Percentiles rank a stretch among this genome's conserved stretches.
Evolutionary conservation across 441 rosid species (phyloP).

Genomic region (Lepidium campestre): DNA sequence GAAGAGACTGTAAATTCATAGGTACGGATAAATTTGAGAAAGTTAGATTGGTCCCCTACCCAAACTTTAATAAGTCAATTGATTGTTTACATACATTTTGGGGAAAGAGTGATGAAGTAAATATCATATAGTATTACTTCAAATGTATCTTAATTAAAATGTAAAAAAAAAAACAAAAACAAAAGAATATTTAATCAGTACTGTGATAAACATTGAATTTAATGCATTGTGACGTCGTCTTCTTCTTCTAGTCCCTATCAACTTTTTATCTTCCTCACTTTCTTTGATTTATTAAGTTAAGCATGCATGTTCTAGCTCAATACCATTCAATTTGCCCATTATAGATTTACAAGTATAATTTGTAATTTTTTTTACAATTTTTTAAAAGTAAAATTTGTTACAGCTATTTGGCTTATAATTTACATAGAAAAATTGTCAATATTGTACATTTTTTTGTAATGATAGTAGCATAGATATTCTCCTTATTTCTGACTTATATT

Average conservation of each 20-base stretch:
- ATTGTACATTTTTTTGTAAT: neutral
- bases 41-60: slow-evolving; percentile 22
- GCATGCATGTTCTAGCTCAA: slow-evolving; percentile 18
- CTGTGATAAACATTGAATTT: slow-evolving; percentile 19
- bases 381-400: neutral
- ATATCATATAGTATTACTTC: neutral
- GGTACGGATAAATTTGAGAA: slow-evolving; percentile 4
- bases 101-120: slow-evolving; percentile 27
- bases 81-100: slow-evolving; percentile 12
- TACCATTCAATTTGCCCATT: slow-evolving; percentile 14
- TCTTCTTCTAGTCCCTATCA: slow-evolving; percentile 20
- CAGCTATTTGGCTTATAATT: neutral
- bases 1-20: slow-evolving; percentile 22
- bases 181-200: slow-evolving; percentile 8
- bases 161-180: neutral
- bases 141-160: neutral
- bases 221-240: slow-evolving; percentile 19
- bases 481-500: neutral
- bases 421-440: neutral
- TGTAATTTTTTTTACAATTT: too few species aligned
- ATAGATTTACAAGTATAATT: neutral
- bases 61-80: slow-evolving; percentile 20
- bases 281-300: slow-evolving; percentile 18
- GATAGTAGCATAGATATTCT: slow-evolving; percentile 4
- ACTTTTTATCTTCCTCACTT: slow-evolving; percentile 15